Percentiles rank a stretch among this genome's conserved stretches.
phyloP scores from a whole-genome alignment of 257 asterid genomes.

The Nicotiana paniculata region DNA sequence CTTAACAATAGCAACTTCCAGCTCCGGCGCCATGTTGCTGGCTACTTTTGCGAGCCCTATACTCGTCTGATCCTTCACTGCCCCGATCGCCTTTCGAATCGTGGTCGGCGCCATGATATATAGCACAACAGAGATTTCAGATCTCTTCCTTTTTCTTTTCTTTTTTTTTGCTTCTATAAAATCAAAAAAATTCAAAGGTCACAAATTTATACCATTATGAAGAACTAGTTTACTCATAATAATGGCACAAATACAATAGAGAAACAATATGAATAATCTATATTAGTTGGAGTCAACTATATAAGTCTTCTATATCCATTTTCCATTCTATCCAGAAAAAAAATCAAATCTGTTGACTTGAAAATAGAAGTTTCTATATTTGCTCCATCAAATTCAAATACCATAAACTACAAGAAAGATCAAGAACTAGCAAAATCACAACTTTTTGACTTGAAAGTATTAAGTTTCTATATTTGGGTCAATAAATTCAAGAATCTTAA shows the following conservation, averaged over 20 bases:
- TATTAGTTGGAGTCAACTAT: neutral
- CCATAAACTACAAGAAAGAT: neutral
- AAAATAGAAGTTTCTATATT: neutral
- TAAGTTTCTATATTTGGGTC: neutral
- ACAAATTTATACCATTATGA: neutral
- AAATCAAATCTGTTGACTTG: neutral
- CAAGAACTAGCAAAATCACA: neutral
- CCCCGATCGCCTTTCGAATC: constrained; percentile 73
- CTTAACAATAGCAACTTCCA: constrained; percentile 68
- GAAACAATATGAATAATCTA: neutral
- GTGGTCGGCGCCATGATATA: constrained; percentile 61
- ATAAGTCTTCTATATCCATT: neutral
- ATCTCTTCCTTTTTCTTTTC: constrained; percentile 11
- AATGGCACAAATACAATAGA: neutral
- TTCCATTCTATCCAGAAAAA: neutral
- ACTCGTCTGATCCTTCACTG: constrained; percentile 80
- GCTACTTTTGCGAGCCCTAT: constrained; percentile 72
- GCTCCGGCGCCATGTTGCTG: constrained; percentile 74
- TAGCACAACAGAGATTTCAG: neutral
- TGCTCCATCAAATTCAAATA: neutral
- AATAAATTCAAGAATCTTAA: neutral
- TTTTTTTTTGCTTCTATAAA: neutral
- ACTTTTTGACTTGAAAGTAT: neutral
- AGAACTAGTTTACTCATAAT: neutral
- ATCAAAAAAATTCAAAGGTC: neutral